Evolutionary conservation across 352 stramenopile species (phyloP).

Genomic region (Phytophthora rubi): DNA sequence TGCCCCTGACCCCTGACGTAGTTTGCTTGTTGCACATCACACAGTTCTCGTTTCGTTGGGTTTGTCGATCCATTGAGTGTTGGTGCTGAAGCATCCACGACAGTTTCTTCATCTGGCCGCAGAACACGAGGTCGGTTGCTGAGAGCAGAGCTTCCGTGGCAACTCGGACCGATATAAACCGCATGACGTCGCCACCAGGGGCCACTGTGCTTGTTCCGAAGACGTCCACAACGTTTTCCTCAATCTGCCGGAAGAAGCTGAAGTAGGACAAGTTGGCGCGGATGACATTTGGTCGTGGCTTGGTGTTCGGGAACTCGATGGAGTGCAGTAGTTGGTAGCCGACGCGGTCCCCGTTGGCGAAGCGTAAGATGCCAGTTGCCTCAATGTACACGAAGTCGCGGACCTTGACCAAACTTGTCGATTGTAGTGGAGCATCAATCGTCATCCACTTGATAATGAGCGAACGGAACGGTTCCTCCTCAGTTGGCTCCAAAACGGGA

Average conservation of each 20-base stretch:
- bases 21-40: conserved; percentile 38
- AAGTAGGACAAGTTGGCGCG: conserved; percentile 50
- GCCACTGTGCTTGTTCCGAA: conserved; percentile 35
- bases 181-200: conserved; percentile 35
- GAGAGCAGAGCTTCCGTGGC: conserved; percentile 39
- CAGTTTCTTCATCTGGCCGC: conserved; percentile 62
- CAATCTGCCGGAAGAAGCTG: conserved; percentile 48
- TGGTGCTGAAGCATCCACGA: conserved; percentile 42
- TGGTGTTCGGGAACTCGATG: conserved; percentile 46
- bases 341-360: conserved; percentile 29
- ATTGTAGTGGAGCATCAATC: conserved; percentile 28
- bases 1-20: conserved; percentile 16
- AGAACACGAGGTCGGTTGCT: conserved; percentile 42
- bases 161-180: conserved; percentile 34
- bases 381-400: conserved; percentile 49
- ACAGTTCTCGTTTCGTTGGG: conserved; percentile 23
- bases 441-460: conserved; percentile 45
- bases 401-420: conserved; percentile 26
- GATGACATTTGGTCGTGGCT: conserved; percentile 28
- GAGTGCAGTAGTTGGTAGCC: conserved; percentile 48
- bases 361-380: conserved; percentile 31
- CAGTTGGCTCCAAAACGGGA: conserved; percentile 30
- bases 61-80: conserved; percentile 5
- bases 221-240: conserved; percentile 40
- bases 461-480: conserved; percentile 42